Evolutionary conservation across 202 grass and related monocot species (phyloP).

Genomic region (Saccharum hybrid): DNA sequence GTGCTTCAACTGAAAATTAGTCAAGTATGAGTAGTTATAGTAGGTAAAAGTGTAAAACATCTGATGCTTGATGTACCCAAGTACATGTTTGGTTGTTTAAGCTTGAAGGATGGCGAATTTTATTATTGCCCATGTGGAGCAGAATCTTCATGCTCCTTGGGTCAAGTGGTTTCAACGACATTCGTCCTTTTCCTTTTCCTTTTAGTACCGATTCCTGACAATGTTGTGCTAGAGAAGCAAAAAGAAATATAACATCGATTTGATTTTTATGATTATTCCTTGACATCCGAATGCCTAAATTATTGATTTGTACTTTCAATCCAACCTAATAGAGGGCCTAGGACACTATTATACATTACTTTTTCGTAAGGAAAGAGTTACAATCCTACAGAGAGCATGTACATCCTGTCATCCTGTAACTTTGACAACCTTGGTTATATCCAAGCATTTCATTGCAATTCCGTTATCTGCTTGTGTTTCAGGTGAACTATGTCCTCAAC

Average conservation of each 20-base stretch:
- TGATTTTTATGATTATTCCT: not conserved
- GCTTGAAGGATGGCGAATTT: not conserved
- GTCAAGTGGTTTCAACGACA: not conserved
- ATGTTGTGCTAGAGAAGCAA: not conserved
- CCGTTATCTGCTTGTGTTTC: conserved; percentile 38
- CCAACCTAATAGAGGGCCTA: not conserved
- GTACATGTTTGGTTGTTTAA: conserved; percentile 12
- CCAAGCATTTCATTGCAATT: conserved; percentile 40
- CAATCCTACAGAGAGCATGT: not conserved
- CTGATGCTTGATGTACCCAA: not conserved
- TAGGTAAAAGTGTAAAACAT: not conserved
- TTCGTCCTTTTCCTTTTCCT: not conserved
- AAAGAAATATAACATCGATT: not conserved
- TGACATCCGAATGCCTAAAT: not conserved
- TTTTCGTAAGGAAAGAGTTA: not conserved
- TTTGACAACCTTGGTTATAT: not conserved
- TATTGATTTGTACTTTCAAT: not conserved
- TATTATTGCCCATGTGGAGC: not conserved
- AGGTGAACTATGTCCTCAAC: conserved; percentile 94
- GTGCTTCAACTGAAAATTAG: conserved; percentile 26
- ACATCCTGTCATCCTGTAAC: not conserved
- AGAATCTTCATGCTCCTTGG: not conserved
- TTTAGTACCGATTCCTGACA: not conserved
- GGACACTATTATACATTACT: not conserved
- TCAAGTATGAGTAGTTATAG: not conserved